These are phyloP conservation scores for Alternaria triticina DNA, from an alignment of 2,329 filamentous ascomycete species.

Conservation along the genomic window DNA sequence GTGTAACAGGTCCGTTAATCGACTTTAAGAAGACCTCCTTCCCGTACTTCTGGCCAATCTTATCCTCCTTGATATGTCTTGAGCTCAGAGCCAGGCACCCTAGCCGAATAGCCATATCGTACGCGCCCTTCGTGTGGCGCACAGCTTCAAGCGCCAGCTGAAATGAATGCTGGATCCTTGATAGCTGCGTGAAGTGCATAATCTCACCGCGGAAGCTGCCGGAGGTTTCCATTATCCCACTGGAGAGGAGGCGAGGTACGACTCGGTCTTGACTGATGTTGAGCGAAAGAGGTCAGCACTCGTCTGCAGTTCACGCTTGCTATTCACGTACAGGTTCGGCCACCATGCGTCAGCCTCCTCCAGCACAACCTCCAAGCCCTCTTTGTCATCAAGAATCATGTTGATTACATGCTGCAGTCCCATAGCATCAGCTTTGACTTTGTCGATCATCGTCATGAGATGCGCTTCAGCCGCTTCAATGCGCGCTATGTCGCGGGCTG, in stretches of 20 bases:
- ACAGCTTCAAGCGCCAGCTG: constrained; percentile 27
- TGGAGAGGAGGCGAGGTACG: constrained; percentile 21
- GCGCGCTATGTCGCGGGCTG: constrained; percentile 5
- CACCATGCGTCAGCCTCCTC: constrained; percentile 32
- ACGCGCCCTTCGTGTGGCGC: constrained; percentile 30
- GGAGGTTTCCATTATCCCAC: constrained; percentile 23
- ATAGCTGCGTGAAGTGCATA: constrained; percentile 17
- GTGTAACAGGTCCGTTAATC: constrained; percentile 15
- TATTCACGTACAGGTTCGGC: constrained; percentile 20
- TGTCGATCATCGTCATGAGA: constrained; percentile 28
- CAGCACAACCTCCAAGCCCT: constrained; percentile 30
- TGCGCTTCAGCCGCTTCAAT: constrained; percentile 30
- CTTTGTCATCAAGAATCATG: constrained; percentile 35
- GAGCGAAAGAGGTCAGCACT: neutral
- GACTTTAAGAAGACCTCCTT: constrained; percentile 23
- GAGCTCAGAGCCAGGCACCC: constrained; percentile 33
- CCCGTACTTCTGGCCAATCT: constrained; percentile 18
- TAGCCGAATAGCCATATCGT: constrained; percentile 36
- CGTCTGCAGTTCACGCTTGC: neutral
- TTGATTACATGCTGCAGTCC: constrained; percentile 18
- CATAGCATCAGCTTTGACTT: constrained; percentile 18
- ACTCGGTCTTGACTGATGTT: constrained; percentile 12
- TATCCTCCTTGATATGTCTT: constrained; percentile 10
- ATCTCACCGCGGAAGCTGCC: constrained; percentile 29
- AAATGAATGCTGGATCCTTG: constrained; percentile 25